Evolutionary conservation across 2,329 filamentous ascomycete genomes (phyloP), one percentile per base, ranked within the genome.

Genomic region (Annulohypoxylon truncatum): DNA sequence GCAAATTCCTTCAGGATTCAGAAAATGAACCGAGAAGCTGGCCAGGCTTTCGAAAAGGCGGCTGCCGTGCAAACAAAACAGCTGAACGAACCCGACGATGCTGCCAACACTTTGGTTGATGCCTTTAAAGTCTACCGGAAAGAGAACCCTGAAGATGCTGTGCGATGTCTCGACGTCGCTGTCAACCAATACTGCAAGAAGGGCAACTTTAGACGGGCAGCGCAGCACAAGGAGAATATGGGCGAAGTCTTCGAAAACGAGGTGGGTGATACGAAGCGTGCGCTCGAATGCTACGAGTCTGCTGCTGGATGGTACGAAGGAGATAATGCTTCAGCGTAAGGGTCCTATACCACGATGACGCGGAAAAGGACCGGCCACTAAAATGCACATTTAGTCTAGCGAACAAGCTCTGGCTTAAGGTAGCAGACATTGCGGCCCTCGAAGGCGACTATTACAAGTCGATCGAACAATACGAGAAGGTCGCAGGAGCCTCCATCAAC

Each of bases 91-190:
- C 92, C 92, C 42, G 93, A 97, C 77, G 96, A 98, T 77, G 93
- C 94, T 50, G 94, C 95, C 69, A 96, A 97, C 80, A 91, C 91
- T 50, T 83, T 94, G 66, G 88, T 91, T 75, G 94, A 98, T 79
- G 96, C 96, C 55, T 98, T 94, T 87, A 97, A 98, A 84, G 91
- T 93, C 65, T 98, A 97, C 82, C 88, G 91, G 74, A 96, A 94
- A 81, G 89, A 92, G 56, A 89, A 92, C 74, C 94, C 94, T 18
- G 85, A 93, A 76, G 91, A 95, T 74, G 95, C 94, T 13, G 92
- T 91, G 44, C 85, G 92, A 67, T 94, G 92, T 75, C 83, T 97
- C 60, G 88, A 93, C 70, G 82, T 89, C 70, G 92, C 94, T 40
- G 93, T 98, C 77, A 84, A 89, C 62, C 92, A 96, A 78, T 98